Evolutionary conservation across 441 rosid species (phyloP), one percentile per base, ranked within the genome.

Genomic region (Biscutella laevigata): DNA sequence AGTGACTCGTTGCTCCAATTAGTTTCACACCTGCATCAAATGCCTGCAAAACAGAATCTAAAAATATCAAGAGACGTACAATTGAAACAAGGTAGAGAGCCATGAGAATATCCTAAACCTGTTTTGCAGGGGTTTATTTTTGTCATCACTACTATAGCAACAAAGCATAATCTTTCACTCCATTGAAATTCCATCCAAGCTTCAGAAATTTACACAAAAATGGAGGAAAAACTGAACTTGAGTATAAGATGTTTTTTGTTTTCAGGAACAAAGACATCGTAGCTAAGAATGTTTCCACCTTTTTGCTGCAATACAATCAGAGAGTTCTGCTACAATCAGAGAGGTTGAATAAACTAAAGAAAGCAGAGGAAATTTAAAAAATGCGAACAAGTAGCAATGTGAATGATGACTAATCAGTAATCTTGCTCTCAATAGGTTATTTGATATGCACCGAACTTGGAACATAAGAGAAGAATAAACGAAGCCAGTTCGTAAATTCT

Each of bases 21-120:
- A 87, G 66, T 69, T 91, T 91, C 24, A 91, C 98, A 8, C 98
- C 96, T 0, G 88, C 94, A 62, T 87, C 92, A 69, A 84, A 91
- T 64, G 98, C 96, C 98, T 87, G 77, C 64, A 55, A 64, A 72
- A n/a, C 53, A 66, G 46, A 55, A 67, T 65, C 53, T 61, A 68
- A 46, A 68, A 53, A n/a, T 55, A 61, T 66, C 62, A 74, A 54
- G 38, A 40, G 26, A 9, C 62, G 39, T 33, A 25, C 19, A 16
- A 19, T 27, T 19, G 6, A 20, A 16, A 6, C 12, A 41, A 17
- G 43, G 34, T 36, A 22, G 10, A 47, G 25, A n/a, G n/a, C 7
- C 36, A 47, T 30, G 51, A 12, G 10, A 38, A 28, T 30, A 24
- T 0, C n/a, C 22, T 10, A 12, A 50, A 87, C 98, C 92, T 88